Conservation (phyloP, 2,329 filamentous ascomycete species). For the Botrytis cinerea region DNA sequence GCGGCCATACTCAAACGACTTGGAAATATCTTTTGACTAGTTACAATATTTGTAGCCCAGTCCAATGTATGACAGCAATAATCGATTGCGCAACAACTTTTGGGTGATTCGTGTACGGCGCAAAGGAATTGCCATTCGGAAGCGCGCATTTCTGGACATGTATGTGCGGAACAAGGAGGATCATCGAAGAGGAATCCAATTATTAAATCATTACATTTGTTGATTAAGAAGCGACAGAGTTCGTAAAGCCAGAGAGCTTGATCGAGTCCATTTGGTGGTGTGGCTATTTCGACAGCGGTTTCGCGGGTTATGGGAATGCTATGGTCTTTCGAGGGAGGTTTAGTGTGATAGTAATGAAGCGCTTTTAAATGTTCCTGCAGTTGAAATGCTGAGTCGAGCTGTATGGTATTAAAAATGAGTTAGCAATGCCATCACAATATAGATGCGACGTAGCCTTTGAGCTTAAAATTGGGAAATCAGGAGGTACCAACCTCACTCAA, state of each 20-base stretch:
- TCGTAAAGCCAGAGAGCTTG: constrained; percentile 95
- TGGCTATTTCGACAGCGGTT: constrained; percentile 74
- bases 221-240: constrained; percentile 91
- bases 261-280: constrained; percentile 79
- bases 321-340: constrained; percentile 56
- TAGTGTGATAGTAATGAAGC: constrained; percentile 80
- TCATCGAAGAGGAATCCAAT: constrained; percentile 89
- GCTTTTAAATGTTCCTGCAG: constrained; percentile 96
- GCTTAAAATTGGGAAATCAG: constrained; percentile 4
- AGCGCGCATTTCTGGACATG: constrained; percentile 97
- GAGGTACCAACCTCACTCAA: constrained; percentile 69
- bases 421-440: constrained; percentile 26
- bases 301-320: constrained; percentile 73
- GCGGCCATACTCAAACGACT: constrained; percentile 57
- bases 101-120: constrained; percentile 94
- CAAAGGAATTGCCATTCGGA: constrained; percentile 99
- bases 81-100: constrained; percentile 96
- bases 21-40: constrained; percentile 92
- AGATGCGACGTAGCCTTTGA: constrained; percentile 23
- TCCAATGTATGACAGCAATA: constrained; percentile 99
- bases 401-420: constrained; percentile 29
- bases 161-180: constrained; percentile 83
- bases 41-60: constrained; percentile 94
- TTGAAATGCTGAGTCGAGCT: constrained; percentile 97
- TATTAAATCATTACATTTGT: constrained; percentile 90